Conservation (phyloP, 2,329 filamentous ascomycete genomes). For the Sporothrix pallida region DNA sequence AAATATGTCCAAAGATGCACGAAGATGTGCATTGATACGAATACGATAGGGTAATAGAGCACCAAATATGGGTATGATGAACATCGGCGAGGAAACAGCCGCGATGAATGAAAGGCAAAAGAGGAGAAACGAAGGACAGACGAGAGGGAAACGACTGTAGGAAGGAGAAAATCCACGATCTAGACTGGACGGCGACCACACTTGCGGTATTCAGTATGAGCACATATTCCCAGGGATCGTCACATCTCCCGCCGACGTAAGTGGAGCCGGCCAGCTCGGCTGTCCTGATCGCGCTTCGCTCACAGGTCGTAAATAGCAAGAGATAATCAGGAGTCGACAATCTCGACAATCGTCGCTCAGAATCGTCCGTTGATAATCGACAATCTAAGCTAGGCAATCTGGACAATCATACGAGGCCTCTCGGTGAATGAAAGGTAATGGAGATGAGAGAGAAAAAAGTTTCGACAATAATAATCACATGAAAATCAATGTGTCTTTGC, state of each 20-base stretch:
- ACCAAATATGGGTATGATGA: neutral
- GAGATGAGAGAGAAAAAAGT: too few relatives aligned
- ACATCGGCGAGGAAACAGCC: neutral
- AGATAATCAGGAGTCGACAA: neutral
- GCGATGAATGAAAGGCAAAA: too few relatives aligned
- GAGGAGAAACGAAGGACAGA: too few relatives aligned
- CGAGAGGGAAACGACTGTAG: neutral
- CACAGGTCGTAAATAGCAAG: too few relatives aligned
- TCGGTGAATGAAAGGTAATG: too few relatives aligned
- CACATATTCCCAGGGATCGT: constrained; percentile 12
- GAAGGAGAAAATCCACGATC: neutral
- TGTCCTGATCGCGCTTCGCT: neutral
- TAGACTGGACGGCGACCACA: neutral
- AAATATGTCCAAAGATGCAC: neutral
- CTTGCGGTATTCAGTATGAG: neutral
- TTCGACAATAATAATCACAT: too few relatives aligned
- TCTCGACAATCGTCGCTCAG: neutral
- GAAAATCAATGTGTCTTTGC: too few relatives aligned
- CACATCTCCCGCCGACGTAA: neutral
- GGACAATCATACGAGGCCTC: neutral
- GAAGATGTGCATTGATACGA: constrained; percentile 9
- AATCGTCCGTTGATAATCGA: too few relatives aligned
- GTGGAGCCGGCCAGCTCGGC: neutral
- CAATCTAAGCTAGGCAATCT: neutral
- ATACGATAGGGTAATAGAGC: neutral